Percentiles rank a stretch among this genome's conserved stretches.
Conservation (phyloP, 2,329 filamentous ascomycete species). For the Diplodia sapinea region DNA sequence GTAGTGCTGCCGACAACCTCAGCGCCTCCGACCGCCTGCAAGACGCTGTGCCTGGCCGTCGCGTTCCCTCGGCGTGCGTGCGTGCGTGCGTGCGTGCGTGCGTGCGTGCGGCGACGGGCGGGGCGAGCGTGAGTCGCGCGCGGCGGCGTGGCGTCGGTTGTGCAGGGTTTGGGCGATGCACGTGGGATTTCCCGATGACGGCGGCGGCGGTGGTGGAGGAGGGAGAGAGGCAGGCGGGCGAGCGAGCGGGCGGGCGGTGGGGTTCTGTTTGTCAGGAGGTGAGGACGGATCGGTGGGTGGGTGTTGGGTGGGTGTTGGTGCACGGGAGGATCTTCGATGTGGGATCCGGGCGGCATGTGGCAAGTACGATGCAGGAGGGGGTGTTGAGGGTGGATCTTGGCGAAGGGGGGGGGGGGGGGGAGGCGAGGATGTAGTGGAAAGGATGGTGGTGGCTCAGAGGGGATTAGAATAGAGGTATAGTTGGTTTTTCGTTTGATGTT, state of each 20-base stretch:
- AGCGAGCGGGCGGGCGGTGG: too few relatives aligned
- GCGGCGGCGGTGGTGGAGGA: too few relatives aligned
- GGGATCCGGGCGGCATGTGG: constrained; percentile 40
- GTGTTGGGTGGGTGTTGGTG: constrained; percentile 39
- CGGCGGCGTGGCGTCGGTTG: too few relatives aligned
- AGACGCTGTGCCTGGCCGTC: constrained; percentile 59
- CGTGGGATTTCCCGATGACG: constrained; percentile 32
- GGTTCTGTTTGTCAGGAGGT: constrained; percentile 38
- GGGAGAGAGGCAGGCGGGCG: too few relatives aligned
- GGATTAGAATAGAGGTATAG: neutral
- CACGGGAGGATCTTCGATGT: constrained; percentile 41
- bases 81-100: neutral
- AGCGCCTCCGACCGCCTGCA: constrained; percentile 60
- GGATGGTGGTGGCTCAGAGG: neutral
- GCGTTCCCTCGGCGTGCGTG: constrained; percentile 45
- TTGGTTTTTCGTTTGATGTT: neutral
- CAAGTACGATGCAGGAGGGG: constrained; percentile 45
- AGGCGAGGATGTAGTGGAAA: constrained; percentile 19
- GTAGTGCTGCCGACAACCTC: constrained; percentile 36
- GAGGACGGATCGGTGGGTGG: constrained; percentile 37
- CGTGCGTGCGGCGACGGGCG: neutral
- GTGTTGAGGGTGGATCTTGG: constrained; percentile 36
- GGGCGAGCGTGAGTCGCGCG: neutral
- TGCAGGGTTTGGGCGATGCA: neutral
- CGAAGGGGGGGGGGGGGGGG: neutral